Evolutionary conservation across 2,329 filamentous ascomycete genomes (phyloP).

Genomic region (Leptographium flavum): DNA sequence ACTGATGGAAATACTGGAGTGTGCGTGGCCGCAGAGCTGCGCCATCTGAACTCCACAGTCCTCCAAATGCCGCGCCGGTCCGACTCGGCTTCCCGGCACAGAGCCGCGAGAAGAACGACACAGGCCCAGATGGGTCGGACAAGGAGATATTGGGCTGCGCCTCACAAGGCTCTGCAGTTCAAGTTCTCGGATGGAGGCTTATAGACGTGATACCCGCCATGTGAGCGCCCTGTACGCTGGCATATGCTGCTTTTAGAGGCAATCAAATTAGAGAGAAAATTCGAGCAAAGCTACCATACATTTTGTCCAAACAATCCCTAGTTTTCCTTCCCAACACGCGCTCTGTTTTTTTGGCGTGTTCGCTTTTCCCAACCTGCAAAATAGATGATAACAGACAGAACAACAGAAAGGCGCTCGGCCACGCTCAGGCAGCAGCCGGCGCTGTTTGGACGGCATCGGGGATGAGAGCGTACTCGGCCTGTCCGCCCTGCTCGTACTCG

Average conservation of each 20-base stretch:
- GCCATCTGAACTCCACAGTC: background rate
- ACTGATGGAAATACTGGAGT: slow-evolving; percentile 23
- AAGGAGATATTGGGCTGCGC: no score
- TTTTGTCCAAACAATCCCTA: background rate
- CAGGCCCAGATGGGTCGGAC: no score
- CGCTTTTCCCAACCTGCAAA: no score
- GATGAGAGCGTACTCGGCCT: slow-evolving; percentile 84
- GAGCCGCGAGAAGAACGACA: no score
- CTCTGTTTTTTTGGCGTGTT: background rate
- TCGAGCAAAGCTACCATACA: background rate
- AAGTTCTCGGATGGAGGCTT: background rate
- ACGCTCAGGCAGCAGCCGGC: slow-evolving; percentile 1
- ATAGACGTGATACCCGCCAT: background rate
- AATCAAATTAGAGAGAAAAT: background rate
- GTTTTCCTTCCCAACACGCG: background rate
- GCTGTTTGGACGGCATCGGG: slow-evolving; percentile 38
- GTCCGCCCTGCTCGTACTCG: slow-evolving; percentile 80
- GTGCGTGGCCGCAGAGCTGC: background rate
- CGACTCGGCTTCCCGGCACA: no score
- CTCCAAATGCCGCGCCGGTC: no score
- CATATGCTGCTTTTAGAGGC: background rate
- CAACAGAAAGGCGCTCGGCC: background rate
- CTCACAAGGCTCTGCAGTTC: background rate
- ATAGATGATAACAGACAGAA: slow-evolving; percentile 3
- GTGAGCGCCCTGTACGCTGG: background rate